These are phyloP conservation scores for Leptoxyphium fumago DNA, from an alignment of 2,329 filamentous ascomycete species.

Conservation along the genomic window DNA sequence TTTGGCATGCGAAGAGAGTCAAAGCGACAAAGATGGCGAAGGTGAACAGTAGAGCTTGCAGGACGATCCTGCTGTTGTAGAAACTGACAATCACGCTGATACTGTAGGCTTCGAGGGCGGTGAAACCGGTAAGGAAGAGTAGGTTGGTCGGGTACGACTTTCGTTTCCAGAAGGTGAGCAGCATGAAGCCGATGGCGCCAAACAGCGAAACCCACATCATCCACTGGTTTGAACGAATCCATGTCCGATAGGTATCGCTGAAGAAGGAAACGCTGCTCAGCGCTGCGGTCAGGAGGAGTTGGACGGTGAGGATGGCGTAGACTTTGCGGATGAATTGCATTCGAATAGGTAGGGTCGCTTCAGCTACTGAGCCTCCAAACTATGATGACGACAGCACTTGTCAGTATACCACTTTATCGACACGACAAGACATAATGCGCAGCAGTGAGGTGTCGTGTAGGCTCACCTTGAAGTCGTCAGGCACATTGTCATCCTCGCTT, in stretches of 20 bases:
- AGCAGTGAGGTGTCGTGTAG: neutral
- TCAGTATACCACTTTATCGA: neutral
- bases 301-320: slow-evolving; percentile 92
- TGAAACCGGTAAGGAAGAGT: slow-evolving; percentile 81
- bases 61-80: slow-evolving; percentile 68
- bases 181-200: slow-evolving; percentile 69
- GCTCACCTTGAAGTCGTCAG: slow-evolving; percentile 85
- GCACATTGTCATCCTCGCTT: slow-evolving; percentile 75
- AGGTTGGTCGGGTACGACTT: slow-evolving; percentile 84
- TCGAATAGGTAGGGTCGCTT: slow-evolving; percentile 87
- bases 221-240: slow-evolving; percentile 74
- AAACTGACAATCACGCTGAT: slow-evolving; percentile 87
- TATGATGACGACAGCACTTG: slow-evolving; percentile 18
- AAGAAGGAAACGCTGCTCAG: slow-evolving; percentile 79
- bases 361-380: slow-evolving; percentile 87
- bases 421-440: neutral
- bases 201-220: slow-evolving; percentile 80
- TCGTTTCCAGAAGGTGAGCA: slow-evolving; percentile 87
- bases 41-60: slow-evolving; percentile 82
- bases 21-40: slow-evolving; percentile 49
- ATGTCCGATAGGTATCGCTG: slow-evolving; percentile 60
- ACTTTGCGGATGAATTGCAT: slow-evolving; percentile 69
- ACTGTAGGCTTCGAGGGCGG: slow-evolving; percentile 80
- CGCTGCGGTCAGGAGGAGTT: slow-evolving; percentile 70
- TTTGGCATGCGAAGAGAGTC: slow-evolving; percentile 82